Conservation (phyloP, 305 asterid species). For the Monarda citriodora region DNA sequence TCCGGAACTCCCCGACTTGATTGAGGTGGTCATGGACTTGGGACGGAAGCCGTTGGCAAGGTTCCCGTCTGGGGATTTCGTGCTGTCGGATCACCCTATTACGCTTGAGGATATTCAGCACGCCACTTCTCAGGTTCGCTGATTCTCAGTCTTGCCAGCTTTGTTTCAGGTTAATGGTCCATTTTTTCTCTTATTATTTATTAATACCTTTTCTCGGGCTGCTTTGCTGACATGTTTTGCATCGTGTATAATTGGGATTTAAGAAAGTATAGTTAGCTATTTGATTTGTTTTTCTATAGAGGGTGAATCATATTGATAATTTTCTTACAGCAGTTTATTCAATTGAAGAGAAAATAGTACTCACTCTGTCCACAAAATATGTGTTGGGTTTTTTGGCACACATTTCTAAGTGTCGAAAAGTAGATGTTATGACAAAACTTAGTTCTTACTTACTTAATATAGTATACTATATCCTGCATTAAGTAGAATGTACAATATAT, state of each 20-base stretch:
- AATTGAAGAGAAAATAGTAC: conserved; percentile 3
- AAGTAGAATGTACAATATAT: too few species aligned
- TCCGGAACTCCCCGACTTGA: conserved; percentile 67
- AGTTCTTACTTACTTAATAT: too few species aligned
- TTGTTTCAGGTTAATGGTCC: conserved; percentile 4
- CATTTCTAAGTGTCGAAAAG: too few species aligned
- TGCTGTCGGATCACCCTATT: too few species aligned
- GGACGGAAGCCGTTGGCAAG: conserved; percentile 87
- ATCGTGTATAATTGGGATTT: background rate
- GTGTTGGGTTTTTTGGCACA: too few species aligned
- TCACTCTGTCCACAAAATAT: too few species aligned
- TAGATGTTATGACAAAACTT: too few species aligned
- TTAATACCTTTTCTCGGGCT: background rate
- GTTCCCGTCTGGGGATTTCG: too few species aligned
- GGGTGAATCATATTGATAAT: background rate
- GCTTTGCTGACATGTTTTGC: conserved; percentile 2
- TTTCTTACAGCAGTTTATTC: background rate
- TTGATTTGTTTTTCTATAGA: background rate
- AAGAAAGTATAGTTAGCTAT: background rate
- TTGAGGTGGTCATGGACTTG: conserved; percentile 96
- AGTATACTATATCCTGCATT: too few species aligned
- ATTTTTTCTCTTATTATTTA: conserved; percentile 3
- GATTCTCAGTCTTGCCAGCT: too few species aligned
- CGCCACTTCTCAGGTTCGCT: too few species aligned
- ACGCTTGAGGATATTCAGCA: too few species aligned